Evolutionary conservation across 1,139 yeast species (phyloP), one percentile per base, ranked within the genome.

Genomic region (Hanseniaspora gamundiae): DNA sequence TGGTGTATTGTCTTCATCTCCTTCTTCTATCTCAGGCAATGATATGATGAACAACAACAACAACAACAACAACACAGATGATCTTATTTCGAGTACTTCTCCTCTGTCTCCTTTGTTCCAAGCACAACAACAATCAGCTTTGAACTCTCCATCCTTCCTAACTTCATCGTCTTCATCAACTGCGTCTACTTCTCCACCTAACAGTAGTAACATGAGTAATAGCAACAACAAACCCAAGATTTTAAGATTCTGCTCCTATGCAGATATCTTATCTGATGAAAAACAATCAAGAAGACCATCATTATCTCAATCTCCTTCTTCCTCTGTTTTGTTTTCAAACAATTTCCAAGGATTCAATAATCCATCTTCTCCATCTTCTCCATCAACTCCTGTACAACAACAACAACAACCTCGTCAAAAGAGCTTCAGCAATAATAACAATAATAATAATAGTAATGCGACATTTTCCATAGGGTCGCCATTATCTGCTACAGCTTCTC

Each of bases 231-330:
- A 42, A 22, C 53, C 53, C 14, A 48, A 51, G 43, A 42, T 78
- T 1, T 66, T 82, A 36, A 74, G 78, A 41, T 83, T 83, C 59
- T 81, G 77, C 57, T 79, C 88, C 4, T 84, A 80, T 59, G 94
- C 91, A 4, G 94, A 84, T 53, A 73, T 84, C 71, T 71, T 83
- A 49, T 73, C 68, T 51, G 76, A 72, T 55, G 87, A 80, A 57
- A 54, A 52, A 33, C 66, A 64, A 48, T 65, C 73, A 35, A 71
- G 80, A 57, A 70, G 84, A 59, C 85, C 85, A 20, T 69, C 79
- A 4, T 59, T 71, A 20, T 51, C 65, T 2, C 66, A 66, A 38
- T 60, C 69, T 1, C 49, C 63, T 24, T 61, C 69, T 2, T 59
- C 67, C 2, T 56, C 64, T 6, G 52, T 61, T 41, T 45, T 65